Conservation (phyloP, 2,329 filamentous ascomycete genomes). For the Mollisia scopiformis region DNA sequence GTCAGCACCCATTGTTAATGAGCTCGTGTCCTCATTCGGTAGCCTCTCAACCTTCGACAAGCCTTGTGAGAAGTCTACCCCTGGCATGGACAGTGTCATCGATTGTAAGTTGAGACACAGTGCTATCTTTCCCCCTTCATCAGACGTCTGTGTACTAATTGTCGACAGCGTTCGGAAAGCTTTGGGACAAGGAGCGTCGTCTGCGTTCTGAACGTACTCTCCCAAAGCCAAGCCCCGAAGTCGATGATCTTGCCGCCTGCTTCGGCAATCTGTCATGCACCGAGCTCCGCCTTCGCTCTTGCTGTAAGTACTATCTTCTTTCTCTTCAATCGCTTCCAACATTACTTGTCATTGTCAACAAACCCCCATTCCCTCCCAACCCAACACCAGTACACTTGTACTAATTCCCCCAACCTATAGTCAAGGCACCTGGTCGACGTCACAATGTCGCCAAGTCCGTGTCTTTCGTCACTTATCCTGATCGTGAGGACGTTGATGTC, state of each 20-base stretch:
- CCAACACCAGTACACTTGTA: background rate
- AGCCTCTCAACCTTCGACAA: background rate
- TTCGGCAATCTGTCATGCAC: background rate
- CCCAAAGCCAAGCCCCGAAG: background rate
- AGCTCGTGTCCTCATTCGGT: background rate
- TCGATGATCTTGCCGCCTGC: background rate
- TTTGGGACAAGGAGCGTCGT: background rate
- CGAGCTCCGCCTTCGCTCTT: background rate
- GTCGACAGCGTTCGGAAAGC: background rate
- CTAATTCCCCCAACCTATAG: background rate
- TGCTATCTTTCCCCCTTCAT: too few species aligned
- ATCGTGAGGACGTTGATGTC: background rate
- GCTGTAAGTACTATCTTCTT: background rate
- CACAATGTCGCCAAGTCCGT: background rate
- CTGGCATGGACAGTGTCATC: background rate
- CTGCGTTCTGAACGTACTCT: too few species aligned
- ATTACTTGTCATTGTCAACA: background rate
- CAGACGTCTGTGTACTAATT: too few species aligned
- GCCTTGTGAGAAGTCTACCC: background rate
- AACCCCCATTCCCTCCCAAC: background rate
- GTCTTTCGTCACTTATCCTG: background rate
- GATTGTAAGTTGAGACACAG: too few species aligned
- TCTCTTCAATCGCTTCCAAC: background rate
- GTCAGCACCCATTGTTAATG: background rate
- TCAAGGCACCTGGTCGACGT: background rate